A percentile compares a stretch with the other conserved stretches of the same genome.
These are phyloP conservation scores for Paraleonurus japonicus DNA, from an alignment of 257 asterid species.

Conservation along the genomic window DNA sequence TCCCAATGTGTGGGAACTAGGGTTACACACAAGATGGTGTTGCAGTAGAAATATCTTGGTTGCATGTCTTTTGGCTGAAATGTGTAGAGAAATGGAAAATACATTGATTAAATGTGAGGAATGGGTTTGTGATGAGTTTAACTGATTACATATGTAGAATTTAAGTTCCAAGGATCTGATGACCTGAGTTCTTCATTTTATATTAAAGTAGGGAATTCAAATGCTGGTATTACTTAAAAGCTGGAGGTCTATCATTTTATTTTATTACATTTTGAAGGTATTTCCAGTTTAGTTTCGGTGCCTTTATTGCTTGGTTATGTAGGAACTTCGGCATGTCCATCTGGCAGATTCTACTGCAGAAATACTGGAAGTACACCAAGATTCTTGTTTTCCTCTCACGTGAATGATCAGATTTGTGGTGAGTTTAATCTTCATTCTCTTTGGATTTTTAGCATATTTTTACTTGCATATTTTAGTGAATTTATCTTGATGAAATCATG, in stretches of 20 bases:
- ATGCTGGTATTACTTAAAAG: background rate
- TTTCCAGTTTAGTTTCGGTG: background rate
- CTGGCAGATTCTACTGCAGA: conserved; percentile 81
- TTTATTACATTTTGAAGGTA: background rate
- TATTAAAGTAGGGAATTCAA: background rate
- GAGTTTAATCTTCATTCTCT: conserved; percentile 24
- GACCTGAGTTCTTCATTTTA: background rate
- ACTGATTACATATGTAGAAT: background rate
- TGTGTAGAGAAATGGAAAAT: background rate
- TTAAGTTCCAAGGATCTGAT: background rate
- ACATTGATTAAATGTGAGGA: background rate
- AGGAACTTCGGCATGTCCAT: conserved; percentile 97
- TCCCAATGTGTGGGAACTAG: background rate
- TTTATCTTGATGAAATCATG: background rate
- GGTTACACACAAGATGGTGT: background rate
- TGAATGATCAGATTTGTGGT: conserved; percentile 91
- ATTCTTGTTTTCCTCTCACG: conserved; percentile 79
- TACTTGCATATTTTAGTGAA: conserved; percentile 15
- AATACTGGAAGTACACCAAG: conserved; percentile 82
- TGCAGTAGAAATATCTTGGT: background rate
- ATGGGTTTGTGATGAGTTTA: background rate
- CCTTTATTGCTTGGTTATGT: conserved; percentile 25
- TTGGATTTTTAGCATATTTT: background rate
- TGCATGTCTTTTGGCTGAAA: conserved; percentile 4
- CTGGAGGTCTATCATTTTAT: background rate